Percentiles rank a stretch among this genome's conserved stretches.
Evolutionary conservation across 352 stramenopile genomes (phyloP).

Genomic region (Thraustotheca clavata): DNA sequence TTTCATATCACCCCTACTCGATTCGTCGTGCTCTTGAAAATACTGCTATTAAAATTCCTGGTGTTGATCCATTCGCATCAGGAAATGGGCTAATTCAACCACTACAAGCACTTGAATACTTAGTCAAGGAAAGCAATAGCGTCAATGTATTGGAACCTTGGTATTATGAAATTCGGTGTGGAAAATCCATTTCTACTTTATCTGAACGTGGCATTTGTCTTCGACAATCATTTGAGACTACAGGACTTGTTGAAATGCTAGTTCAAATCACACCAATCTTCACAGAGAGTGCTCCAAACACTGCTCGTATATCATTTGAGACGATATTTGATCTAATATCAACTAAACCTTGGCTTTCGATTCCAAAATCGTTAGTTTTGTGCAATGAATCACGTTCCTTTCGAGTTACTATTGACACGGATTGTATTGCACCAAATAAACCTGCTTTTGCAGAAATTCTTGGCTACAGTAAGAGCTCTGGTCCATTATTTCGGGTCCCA

Average conservation of each 20-base stretch:
- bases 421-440: conserved; percentile 61
- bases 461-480: conserved; percentile 56
- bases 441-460: conserved; percentile 76
- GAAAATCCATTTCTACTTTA: too few species aligned
- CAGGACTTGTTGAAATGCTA: conserved; percentile 47
- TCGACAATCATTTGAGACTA: conserved; percentile 55
- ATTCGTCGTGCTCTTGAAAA: conserved; percentile 84
- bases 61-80: conserved; percentile 62
- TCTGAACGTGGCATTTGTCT: conserved; percentile 73
- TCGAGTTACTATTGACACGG: conserved; percentile 85
- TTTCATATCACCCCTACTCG: conserved; percentile 81
- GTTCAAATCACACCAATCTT: conserved; percentile 85
- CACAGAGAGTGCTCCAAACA: conserved; percentile 64
- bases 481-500: conserved; percentile 83
- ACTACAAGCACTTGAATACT: conserved; percentile 61
- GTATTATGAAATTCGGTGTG: too few species aligned
- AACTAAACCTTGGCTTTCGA: conserved; percentile 78
- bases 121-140: conserved; percentile 30
- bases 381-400: conserved; percentile 82
- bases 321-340: conserved; percentile 70
- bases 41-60: conserved; percentile 52
- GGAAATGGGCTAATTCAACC: conserved; percentile 76
- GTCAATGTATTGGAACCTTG: too few species aligned
- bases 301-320: conserved; percentile 82
- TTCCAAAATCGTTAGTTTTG: conserved; percentile 74